Percentiles rank a stretch among this genome's conserved stretches.
Conservation (phyloP, 2,329 filamentous ascomycete species). For the Penicillium sp. region DNA sequence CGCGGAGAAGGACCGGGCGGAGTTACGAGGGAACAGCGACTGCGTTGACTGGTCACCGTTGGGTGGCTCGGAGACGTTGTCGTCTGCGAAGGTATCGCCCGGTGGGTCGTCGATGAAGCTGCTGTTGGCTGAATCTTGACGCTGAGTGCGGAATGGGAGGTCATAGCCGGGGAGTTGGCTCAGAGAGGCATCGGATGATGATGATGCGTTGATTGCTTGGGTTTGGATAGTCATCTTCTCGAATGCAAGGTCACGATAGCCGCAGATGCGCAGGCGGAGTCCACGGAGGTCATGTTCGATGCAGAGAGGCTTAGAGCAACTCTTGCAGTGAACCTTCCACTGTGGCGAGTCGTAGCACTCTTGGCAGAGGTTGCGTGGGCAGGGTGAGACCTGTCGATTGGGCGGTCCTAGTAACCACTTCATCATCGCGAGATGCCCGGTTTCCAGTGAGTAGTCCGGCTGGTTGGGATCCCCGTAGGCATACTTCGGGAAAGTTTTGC, state of each 20-base stretch:
- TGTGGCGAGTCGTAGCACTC: conserved; percentile 58
- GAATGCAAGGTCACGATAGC: conserved; percentile 54
- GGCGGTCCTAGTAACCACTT: conserved; percentile 50
- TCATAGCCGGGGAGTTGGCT: conserved; percentile 24
- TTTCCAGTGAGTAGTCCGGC: conserved; percentile 40
- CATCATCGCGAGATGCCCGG: conserved; percentile 44
- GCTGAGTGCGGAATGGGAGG: conserved; percentile 32
- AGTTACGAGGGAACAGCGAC: conserved; percentile 24
- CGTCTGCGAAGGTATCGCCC: conserved; percentile 27
- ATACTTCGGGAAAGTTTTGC: conserved; percentile 39
- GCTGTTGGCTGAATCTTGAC: conserved; percentile 33
- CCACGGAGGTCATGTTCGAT: conserved; percentile 60
- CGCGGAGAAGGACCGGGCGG: conserved; percentile 38
- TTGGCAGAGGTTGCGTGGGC: conserved; percentile 56
- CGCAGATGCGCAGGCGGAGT: conserved; percentile 57
- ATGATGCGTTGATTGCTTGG: conserved; percentile 18
- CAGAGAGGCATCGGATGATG: conserved; percentile 13
- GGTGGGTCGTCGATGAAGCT: conserved; percentile 36
- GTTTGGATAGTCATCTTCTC: conserved; percentile 48
- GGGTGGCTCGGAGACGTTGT: conserved; percentile 20
- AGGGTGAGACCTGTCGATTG: conserved; percentile 46
- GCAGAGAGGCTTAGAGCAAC: conserved; percentile 57
- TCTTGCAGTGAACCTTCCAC: conserved; percentile 60
- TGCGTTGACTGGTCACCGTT: conserved; percentile 19
- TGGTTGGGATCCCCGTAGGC: conserved; percentile 41